Evolutionary conservation across 208 protist genomes (phyloP), one percentile per base, ranked within the genome.

Genomic region (Leptomonas seymouri): DNA sequence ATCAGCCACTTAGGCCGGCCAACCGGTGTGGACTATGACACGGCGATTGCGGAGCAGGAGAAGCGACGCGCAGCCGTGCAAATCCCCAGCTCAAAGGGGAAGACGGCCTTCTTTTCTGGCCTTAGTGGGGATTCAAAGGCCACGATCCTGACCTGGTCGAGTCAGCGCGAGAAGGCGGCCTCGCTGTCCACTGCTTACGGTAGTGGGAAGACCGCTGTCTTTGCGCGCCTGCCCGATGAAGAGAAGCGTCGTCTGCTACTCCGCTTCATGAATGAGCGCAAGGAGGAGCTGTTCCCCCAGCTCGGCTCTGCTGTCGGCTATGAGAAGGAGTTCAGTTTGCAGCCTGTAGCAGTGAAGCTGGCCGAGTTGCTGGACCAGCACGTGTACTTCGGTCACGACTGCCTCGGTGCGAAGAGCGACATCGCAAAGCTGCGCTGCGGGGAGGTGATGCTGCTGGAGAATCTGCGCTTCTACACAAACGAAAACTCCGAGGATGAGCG

Each of bases 381-480:
- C 39, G 84, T 93, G 59, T 82, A 83, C 70, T 91, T 93, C 73
- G 89, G 84, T 2, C 81, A 91, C 57, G 88, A 97, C 74, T 95
- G 92, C 69, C 71, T 95, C 68, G 66, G 85, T 34, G 86, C 84
- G 4, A 90, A 89, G 58, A 50, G 79, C 15, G 80, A 92, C 46
- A 81, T 94, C 8, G 45, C 67, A 28, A 71, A 71, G 34, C 71
- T 93, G 27, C 74, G 80, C 12, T 81, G 62, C 55, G 97, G 98
- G 25, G 89, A 92, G 9, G 85, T 99, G 23, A 93, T 99, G 80
- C 84, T 99, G 4, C 88, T 99, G 9, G 99, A 99, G 87, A 99
- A 99, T 81, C 74, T 99, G 15, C 95, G 99, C 65, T 99, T 99
- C 91, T 98, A 99, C 87, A 30, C 85, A 28, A 98, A 99, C 75